These are phyloP conservation scores for Quercus parvula DNA, from an alignment of 306 rosid genomes.

Conservation along the genomic window DNA sequence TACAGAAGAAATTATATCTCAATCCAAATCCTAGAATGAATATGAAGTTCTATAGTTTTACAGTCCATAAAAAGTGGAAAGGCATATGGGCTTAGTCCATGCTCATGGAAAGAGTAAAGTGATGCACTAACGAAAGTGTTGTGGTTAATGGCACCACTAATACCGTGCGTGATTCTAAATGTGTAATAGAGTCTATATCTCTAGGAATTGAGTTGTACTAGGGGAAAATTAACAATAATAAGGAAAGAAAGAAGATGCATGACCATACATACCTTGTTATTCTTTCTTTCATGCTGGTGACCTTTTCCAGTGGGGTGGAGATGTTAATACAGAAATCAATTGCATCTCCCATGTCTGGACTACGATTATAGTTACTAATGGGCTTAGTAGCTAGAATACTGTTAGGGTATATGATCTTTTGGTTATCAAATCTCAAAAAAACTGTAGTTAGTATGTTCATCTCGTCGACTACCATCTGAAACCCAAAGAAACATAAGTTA, in stretches of 20 bases:
- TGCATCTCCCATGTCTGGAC: slow-evolving; percentile 38
- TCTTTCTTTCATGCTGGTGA: slow-evolving; percentile 24
- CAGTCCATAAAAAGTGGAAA: too few species aligned
- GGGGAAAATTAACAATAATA: neutral
- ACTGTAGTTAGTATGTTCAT: slow-evolving; percentile 46
- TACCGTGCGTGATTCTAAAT: too few species aligned
- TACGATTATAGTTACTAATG: slow-evolving; percentile 32
- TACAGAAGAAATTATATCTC: too few species aligned
- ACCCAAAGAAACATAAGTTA: neutral
- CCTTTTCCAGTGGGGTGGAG: slow-evolving; percentile 36
- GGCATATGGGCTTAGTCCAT: too few species aligned
- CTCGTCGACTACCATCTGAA: slow-evolving; percentile 47
- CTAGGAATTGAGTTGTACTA: neutral
- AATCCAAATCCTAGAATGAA: too few species aligned
- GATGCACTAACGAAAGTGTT: too few species aligned
- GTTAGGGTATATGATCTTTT: slow-evolving; percentile 37
- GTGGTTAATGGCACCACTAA: too few species aligned
- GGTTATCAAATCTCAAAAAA: slow-evolving; percentile 42
- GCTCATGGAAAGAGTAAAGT: too few species aligned
- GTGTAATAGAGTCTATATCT: too few species aligned
- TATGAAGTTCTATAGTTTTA: too few species aligned
- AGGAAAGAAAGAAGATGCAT: neutral
- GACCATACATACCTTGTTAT: slow-evolving; percentile 14
- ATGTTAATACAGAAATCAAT: slow-evolving; percentile 38
- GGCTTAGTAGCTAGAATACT: slow-evolving; percentile 38